Conservation (phyloP, 768 basidiomycete species). For the Dacryopinax spathularia region DNA sequence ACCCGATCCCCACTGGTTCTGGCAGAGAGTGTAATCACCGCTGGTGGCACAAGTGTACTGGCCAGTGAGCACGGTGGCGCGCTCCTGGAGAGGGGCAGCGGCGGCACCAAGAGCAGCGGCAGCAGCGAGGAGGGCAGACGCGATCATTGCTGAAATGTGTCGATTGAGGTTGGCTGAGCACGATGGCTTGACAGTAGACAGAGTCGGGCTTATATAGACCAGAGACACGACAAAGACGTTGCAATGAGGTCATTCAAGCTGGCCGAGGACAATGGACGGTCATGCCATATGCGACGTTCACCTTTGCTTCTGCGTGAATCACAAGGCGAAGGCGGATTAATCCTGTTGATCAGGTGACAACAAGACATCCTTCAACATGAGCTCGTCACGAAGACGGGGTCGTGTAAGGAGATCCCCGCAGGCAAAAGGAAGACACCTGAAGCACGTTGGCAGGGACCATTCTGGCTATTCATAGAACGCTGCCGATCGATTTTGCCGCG, state of each 20-base stretch:
- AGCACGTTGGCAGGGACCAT: neutral
- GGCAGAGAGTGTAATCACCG: conserved; percentile 38
- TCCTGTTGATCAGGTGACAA: too few species aligned
- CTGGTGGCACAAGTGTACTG: conserved; percentile 33
- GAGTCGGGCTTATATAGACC: neutral
- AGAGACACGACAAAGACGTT: neutral
- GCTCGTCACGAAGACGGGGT: too few species aligned
- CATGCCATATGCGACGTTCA: too few species aligned
- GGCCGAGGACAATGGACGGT: too few species aligned
- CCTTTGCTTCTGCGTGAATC: too few species aligned
- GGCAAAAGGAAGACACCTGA: neutral
- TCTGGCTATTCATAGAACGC: neutral
- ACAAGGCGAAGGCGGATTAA: too few species aligned
- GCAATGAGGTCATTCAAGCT: neutral
- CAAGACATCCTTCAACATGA: too few species aligned
- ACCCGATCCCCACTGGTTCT: conserved; percentile 43
- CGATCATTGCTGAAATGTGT: neutral
- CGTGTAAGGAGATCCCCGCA: too few species aligned
- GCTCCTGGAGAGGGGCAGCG: neutral
- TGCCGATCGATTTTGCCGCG: neutral
- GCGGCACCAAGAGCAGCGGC: neutral
- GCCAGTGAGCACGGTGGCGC: conserved; percentile 25
- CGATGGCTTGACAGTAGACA: neutral
- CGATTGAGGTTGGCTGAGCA: neutral
- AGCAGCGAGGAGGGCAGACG: neutral